Evolutionary conservation across 2,329 filamentous ascomycete genomes (phyloP).

Genomic region (Tolypocladium capitatum): DNA sequence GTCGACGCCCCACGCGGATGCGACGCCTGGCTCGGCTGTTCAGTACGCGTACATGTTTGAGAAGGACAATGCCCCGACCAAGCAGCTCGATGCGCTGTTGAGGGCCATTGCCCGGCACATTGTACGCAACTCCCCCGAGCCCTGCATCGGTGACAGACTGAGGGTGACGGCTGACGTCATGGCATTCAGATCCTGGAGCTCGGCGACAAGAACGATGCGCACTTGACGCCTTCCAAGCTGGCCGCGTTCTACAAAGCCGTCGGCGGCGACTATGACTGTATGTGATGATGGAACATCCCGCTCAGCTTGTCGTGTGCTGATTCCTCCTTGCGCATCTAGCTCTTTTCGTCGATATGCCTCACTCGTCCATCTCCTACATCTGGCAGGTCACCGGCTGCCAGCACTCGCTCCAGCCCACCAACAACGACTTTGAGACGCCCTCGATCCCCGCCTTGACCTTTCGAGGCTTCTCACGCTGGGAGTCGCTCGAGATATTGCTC

Average conservation of each 20-base stretch:
- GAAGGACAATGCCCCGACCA: slow-evolving; percentile 52
- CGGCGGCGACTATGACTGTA: slow-evolving; percentile 62
- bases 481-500: slow-evolving; percentile 79
- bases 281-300: slow-evolving; percentile 5
- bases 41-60: slow-evolving; percentile 57
- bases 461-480: slow-evolving; percentile 83
- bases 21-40: slow-evolving; percentile 13
- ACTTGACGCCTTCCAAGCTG: slow-evolving; percentile 54
- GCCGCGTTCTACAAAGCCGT: slow-evolving; percentile 66
- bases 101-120: slow-evolving; percentile 56
- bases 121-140: slow-evolving; percentile 45
- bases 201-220: slow-evolving; percentile 39
- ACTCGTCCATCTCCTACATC: slow-evolving; percentile 72
- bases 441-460: slow-evolving; percentile 71
- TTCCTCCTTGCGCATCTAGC: slow-evolving; percentile 21
- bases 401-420: slow-evolving; percentile 68
- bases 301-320: not conserved
- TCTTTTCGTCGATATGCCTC: slow-evolving; percentile 65
- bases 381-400: slow-evolving; percentile 86
- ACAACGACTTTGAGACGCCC: slow-evolving; percentile 60
- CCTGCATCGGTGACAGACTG: no score
- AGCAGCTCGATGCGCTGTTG: slow-evolving; percentile 53
- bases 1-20: slow-evolving; percentile 11
- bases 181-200: slow-evolving; percentile 37
- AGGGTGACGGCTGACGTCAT: not conserved